A percentile compares a stretch with the other conserved stretches of the same genome.
phyloP scores from a whole-genome alignment of 257 asterid species.

The Penstemon newberryi region DNA sequence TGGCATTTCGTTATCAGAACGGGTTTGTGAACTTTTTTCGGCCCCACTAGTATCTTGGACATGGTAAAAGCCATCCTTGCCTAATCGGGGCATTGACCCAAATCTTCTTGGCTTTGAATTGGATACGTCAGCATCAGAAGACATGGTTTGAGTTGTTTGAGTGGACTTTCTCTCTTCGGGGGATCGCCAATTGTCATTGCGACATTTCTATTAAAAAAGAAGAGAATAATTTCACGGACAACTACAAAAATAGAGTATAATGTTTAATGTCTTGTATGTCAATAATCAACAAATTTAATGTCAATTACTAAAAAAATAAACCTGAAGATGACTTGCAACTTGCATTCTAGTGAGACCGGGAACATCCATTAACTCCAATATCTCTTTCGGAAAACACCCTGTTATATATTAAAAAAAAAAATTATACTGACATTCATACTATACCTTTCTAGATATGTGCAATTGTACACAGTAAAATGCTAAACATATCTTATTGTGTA shows the following conservation, averaged over 20 bases:
- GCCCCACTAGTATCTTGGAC: not conserved
- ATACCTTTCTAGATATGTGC: not conserved
- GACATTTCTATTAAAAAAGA: slow-evolving; percentile 39
- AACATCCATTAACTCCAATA: slow-evolving; percentile 39
- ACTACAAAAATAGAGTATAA: not conserved
- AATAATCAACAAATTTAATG: not conserved
- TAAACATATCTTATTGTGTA: not conserved
- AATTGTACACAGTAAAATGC: not conserved
- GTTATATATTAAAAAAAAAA: not conserved
- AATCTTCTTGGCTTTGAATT: slow-evolving; percentile 32
- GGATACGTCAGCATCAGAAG: not conserved
- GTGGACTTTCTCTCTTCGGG: slow-evolving; percentile 25
- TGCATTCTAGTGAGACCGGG: slow-evolving; percentile 55
- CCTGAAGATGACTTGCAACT: slow-evolving; percentile 61
- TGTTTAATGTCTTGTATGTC: not conserved
- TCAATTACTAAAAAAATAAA: not conserved
- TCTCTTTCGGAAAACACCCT: slow-evolving; percentile 52
- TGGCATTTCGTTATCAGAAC: not conserved
- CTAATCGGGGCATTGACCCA: slow-evolving; percentile 45
- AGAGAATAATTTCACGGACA: not conserved
- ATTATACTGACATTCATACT: no score
- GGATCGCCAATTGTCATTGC: slow-evolving; percentile 48
- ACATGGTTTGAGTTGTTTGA: not conserved
- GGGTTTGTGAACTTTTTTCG: slow-evolving; percentile 15
- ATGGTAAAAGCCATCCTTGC: not conserved